phyloP scores from a whole-genome alignment of 1,284 basidiomycete species.

The Moesziomyces globuligerus region DNA sequence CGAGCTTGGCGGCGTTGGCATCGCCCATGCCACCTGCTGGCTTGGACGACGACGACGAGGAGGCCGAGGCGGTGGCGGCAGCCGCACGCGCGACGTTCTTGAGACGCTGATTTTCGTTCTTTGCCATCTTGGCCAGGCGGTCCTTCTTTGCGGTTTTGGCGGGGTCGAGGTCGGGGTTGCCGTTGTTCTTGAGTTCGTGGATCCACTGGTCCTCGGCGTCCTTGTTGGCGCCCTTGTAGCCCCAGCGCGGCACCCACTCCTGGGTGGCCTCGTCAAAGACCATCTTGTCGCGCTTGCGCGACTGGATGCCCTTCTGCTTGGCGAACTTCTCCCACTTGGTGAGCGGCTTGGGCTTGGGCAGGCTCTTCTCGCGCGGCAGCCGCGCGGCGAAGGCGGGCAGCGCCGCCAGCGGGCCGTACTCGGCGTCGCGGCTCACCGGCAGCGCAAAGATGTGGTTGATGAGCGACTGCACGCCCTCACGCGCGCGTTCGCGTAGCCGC shows the following conservation, averaged over 20 bases:
- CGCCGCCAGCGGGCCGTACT: conserved; percentile 84
- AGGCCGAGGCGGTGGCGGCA: conserved; percentile 5
- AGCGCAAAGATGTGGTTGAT: conserved; percentile 83
- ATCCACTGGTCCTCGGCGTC: conserved; percentile 90
- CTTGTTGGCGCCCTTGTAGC: conserved; percentile 81
- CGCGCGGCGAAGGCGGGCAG: conserved; percentile 76
- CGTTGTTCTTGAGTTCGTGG: conserved; percentile 85
- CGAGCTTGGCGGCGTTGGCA: conserved; percentile 50
- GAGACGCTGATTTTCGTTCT: conserved; percentile 84
- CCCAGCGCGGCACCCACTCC: conserved; percentile 94
- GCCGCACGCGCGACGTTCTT: conserved; percentile 77
- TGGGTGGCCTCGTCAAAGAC: conserved; percentile 94
- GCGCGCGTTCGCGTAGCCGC: conserved; percentile 81
- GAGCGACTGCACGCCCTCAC: conserved; percentile 86
- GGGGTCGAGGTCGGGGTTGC: conserved; percentile 80
- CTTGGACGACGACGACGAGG: conserved; percentile 1
- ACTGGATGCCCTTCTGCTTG: conserved; percentile 89
- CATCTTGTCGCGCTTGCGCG: conserved; percentile 78
- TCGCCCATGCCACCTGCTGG: conserved; percentile 33
- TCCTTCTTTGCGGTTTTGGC: conserved; percentile 78
- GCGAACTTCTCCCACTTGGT: conserved; percentile 99
- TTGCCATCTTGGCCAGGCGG: conserved; percentile 81
- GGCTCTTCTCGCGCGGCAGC: conserved; percentile 88
- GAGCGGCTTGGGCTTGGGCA: conserved; percentile 88
- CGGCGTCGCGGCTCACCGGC: conserved; percentile 76